Conservation (phyloP, 2,329 filamentous ascomycete species). For the Kalaharituber pfeilii region DNA sequence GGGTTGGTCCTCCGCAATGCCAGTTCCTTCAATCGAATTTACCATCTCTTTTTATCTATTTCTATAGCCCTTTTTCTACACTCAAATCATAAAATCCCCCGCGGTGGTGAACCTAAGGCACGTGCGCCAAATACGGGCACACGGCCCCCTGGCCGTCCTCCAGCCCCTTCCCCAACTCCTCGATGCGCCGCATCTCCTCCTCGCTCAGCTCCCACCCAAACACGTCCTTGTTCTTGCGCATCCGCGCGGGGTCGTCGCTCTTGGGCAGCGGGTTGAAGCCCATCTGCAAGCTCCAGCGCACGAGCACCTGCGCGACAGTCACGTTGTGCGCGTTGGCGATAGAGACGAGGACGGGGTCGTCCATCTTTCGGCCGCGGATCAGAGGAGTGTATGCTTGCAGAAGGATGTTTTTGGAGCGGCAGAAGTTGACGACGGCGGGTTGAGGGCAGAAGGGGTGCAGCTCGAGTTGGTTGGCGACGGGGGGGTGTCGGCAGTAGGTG, state of each 20-base stretch:
- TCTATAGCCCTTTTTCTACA: too few relatives aligned
- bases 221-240: conserved; percentile 46
- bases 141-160: conserved; percentile 25
- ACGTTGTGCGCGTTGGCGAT: conserved; percentile 52
- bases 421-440: conserved; percentile 40
- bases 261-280: conserved; percentile 58
- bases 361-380: conserved; percentile 51
- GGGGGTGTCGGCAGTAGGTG: conserved; percentile 45
- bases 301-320: conserved; percentile 53
- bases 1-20: too few relatives aligned
- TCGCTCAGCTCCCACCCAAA: conserved; percentile 41
- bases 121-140: conserved; percentile 12
- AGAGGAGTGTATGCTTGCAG: conserved; percentile 65
- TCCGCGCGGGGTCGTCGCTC: conserved; percentile 44
- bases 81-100: too few relatives aligned
- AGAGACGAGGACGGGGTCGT: conserved; percentile 43
- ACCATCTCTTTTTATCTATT: too few relatives aligned
- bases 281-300: conserved; percentile 64
- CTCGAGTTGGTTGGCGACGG: conserved; percentile 60
- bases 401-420: conserved; percentile 34
- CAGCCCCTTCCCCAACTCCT: conserved; percentile 35
- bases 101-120: too few relatives aligned
- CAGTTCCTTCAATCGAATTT: too few relatives aligned
- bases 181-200: conserved; percentile 40
- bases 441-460: conserved; percentile 58